Conservation (phyloP, 371 early-diverging fungal genomes). For the Rhizopus delemar region DNA sequence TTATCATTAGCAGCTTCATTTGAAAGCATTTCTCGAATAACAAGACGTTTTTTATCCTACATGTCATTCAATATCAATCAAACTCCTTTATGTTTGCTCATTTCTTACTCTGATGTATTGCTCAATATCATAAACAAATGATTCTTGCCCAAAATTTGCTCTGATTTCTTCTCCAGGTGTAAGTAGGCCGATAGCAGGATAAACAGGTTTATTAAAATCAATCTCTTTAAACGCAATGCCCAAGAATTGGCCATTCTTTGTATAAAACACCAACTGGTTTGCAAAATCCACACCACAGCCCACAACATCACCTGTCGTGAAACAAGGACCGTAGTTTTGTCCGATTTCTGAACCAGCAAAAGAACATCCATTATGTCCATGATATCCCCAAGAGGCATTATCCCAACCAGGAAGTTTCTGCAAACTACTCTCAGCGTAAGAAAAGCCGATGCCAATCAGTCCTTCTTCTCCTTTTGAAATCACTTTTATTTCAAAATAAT, state of each 20-base stretch:
- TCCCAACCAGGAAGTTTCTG: constrained; percentile 85
- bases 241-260: constrained; percentile 87
- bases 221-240: constrained; percentile 57
- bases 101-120: constrained; percentile 65
- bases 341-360: constrained; percentile 85
- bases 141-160: constrained; percentile 88
- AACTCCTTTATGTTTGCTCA: not conserved
- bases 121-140: constrained; percentile 87
- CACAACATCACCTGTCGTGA: constrained; percentile 89
- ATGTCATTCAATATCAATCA: not conserved
- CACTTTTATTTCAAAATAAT: constrained; percentile 87
- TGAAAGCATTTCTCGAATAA: not conserved
- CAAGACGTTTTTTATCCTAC: not conserved
- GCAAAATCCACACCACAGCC: constrained; percentile 93
- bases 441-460: constrained; percentile 90
- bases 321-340: constrained; percentile 85
- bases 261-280: constrained; percentile 78
- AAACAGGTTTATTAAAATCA: constrained; percentile 50
- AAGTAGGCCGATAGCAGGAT: constrained; percentile 87
- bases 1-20: not conserved
- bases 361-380: constrained; percentile 90
- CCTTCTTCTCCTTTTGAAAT: constrained; percentile 90
- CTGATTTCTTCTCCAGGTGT: constrained; percentile 84
- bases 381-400: constrained; percentile 82
- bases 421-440: constrained; percentile 51